These are phyloP conservation scores for Pichia sp. DNA, from an alignment of 1,139 yeast genomes.

Conservation along the genomic window DNA sequence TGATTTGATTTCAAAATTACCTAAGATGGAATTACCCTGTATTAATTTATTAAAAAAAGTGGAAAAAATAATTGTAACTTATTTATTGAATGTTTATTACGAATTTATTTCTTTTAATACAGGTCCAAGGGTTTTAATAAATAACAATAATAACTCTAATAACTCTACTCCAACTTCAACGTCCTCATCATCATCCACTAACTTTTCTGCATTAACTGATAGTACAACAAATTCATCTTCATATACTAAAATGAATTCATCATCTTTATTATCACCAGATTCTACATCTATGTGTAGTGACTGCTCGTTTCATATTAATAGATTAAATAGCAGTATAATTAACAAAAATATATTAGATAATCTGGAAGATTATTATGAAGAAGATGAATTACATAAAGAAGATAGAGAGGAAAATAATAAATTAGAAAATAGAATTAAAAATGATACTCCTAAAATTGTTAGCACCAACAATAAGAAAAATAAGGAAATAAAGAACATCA, in stretches of 20 bases:
- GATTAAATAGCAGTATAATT: neutral
- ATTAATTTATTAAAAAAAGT: constrained; percentile 16
- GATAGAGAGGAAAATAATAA: too few relatives aligned
- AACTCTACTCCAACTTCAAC: constrained; percentile 17
- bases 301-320: neutral
- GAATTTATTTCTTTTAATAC: constrained; percentile 23
- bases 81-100: constrained; percentile 25
- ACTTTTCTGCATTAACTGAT: too few relatives aligned
- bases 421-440: too few relatives aligned
- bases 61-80: constrained; percentile 20
- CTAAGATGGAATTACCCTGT: constrained; percentile 19
- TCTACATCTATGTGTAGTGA: constrained; percentile 3
- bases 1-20: constrained; percentile 18
- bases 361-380: neutral
- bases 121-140: constrained; percentile 5
- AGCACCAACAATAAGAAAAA: too few relatives aligned
- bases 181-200: too few relatives aligned
- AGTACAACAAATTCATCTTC: constrained; percentile 1
- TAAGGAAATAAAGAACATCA: too few relatives aligned
- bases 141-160: constrained; percentile 2
- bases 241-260: constrained; percentile 5
- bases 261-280: neutral
- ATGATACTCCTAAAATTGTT: too few relatives aligned
- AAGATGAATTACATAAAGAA: too few relatives aligned
- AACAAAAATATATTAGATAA: too few relatives aligned